Base-by-base conservation (phyloP, 352 stramenopile genomes). In the Phytopythium vexans region DNA sequence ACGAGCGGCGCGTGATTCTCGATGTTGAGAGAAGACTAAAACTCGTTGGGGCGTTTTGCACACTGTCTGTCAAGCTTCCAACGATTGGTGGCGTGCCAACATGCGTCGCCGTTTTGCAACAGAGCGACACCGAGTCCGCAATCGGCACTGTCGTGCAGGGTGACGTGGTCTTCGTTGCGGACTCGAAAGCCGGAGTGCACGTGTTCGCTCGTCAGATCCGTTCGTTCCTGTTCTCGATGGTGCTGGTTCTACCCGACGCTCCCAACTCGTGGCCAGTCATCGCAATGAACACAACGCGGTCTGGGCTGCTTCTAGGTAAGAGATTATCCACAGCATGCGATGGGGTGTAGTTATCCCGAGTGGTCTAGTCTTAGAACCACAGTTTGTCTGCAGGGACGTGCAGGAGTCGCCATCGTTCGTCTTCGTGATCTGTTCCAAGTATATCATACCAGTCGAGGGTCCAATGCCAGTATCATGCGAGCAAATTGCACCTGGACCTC, bases 41-140 rank as follows among this genome's bases (percentile, higher is more conserved):
- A 31, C 72, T 77, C 0, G 56, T 88, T 1, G 78, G 74, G 0
- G 68, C 81, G 0, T 83, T 84, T 40, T 88, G 70, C 39, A 70
- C 57, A 0, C 62, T 55, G 1, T 74, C 82, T 9, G 56, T 87
- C 10, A 12, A 37, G 10, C 15, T 82, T 2, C 37, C 51, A n/a
- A 11, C 27, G n/a, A 37, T 35, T 14, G 37, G 44, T 5, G 15
- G 9, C 5, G 41, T 41, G 11, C 49, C 47, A 6, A 66, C 60
- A 6, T 61, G 54, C 39, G 42, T 43, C n/a, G 41, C 67, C n/a
- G 41, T 66, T 2, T 60, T 64, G 8, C 34, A 51, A 6, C 41
- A 27, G 31, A 27, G 16, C 38, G 42, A 52, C 42, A 16, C 47
- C 51, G 35, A 55, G 59, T 7, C 48, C 14, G 48, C 21, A 6